These are phyloP conservation scores for Umbelopsis sp. DNA, from an alignment of 192 early-diverging fungal species.

Conservation along the genomic window DNA sequence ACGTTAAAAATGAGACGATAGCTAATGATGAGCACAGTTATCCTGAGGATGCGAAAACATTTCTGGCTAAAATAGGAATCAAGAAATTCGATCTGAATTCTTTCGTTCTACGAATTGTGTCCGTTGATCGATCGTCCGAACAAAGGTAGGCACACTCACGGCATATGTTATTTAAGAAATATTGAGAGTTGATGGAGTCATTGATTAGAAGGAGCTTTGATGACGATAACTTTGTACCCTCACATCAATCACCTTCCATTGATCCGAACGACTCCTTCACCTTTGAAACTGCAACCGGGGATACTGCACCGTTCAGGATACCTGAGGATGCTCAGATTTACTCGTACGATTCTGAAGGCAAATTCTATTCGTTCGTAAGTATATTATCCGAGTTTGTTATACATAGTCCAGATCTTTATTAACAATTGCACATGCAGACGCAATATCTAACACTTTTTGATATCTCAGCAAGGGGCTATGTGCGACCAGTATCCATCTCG, in stretches of 20 bases:
- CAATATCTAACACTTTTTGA: slow-evolving; percentile 59
- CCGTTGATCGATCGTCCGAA: slow-evolving; percentile 42
- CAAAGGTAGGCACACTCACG: slow-evolving; percentile 24
- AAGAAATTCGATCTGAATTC: slow-evolving; percentile 50
- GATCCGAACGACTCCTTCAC: neutral
- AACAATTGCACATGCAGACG: slow-evolving; percentile 26
- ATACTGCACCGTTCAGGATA: slow-evolving; percentile 43
- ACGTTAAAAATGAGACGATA: neutral
- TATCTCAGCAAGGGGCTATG: slow-evolving; percentile 56
- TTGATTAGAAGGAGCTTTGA: neutral
- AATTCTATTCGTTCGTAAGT: slow-evolving; percentile 57
- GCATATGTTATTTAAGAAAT: neutral
- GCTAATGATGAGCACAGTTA: neutral
- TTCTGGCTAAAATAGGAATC: slow-evolving; percentile 22
- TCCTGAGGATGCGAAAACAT: slow-evolving; percentile 6
- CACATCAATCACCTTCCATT: neutral
- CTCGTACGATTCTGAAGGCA: slow-evolving; percentile 47
- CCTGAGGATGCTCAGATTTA: slow-evolving; percentile 59
- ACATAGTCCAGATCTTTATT: neutral
- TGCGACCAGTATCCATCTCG: slow-evolving; percentile 51
- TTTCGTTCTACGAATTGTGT: slow-evolving; percentile 53
- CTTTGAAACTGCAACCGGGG: slow-evolving; percentile 2
- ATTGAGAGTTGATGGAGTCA: neutral
- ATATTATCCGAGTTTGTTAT: no score
- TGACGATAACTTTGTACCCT: neutral